A percentile compares a stretch with the other conserved stretches of the same genome.
phyloP scores from a whole-genome alignment of 257 asterid species.

The Buddleja alternifolia region DNA sequence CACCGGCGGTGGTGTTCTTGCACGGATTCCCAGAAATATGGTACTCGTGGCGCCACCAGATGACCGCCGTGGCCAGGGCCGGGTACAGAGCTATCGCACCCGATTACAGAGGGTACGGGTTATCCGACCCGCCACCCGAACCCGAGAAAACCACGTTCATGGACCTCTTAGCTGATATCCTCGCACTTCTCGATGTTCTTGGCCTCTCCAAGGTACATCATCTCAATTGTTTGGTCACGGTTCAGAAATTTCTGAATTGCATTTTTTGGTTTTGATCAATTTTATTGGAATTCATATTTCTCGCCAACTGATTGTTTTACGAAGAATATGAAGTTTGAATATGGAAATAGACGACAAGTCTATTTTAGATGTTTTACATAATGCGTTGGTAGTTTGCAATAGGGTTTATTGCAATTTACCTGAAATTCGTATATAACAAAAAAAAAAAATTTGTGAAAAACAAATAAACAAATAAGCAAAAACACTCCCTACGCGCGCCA shows the following conservation, averaged over 20 bases:
- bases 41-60: conserved; percentile 80
- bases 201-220: conserved; percentile 37
- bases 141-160: conserved; percentile 48
- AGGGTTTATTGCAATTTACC: too few relatives aligned
- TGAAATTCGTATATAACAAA: too few relatives aligned
- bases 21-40: conserved; percentile 74
- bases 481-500: too few relatives aligned
- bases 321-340: neutral
- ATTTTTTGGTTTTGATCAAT: neutral
- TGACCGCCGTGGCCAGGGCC: conserved; percentile 54
- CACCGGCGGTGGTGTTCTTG: conserved; percentile 56
- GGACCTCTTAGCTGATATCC: conserved; percentile 53
- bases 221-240: neutral
- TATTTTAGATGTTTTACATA: too few relatives aligned
- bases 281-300: neutral
- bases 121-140: conserved; percentile 49
- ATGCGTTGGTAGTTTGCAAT: too few relatives aligned
- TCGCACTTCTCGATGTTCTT: conserved; percentile 43
- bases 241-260: neutral
- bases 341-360: too few relatives aligned
- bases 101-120: conserved; percentile 67
- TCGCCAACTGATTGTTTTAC: neutral
- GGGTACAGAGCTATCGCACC: conserved; percentile 64
- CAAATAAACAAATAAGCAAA: too few relatives aligned
- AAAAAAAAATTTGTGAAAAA: too few relatives aligned